Percentiles rank a stretch among this genome's conserved stretches.
These are phyloP conservation scores for Yamadazyma blattariae DNA, from an alignment of 1,139 yeast genomes.

Conservation along the genomic window DNA sequence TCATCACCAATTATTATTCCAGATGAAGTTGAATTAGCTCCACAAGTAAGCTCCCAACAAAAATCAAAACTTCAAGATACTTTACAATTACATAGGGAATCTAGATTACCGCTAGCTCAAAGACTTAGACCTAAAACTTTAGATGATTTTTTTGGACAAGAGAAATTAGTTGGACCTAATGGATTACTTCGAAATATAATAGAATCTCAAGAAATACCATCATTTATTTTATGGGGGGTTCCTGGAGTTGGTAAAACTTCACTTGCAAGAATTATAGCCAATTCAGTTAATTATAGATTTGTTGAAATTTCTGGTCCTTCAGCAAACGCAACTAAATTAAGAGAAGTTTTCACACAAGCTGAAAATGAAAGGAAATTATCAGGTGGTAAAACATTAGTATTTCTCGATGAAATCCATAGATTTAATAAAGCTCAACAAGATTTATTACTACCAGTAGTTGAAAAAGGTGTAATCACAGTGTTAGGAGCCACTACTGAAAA, in stretches of 20 bases:
- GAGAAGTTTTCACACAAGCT: conserved; percentile 72
- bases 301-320: conserved; percentile 87
- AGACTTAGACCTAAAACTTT: conserved; percentile 72
- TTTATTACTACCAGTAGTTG: conserved; percentile 70
- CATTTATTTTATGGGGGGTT: conserved; percentile 92
- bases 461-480: conserved; percentile 60
- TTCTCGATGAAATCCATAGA: conserved; percentile 91
- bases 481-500: conserved; percentile 98
- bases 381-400: conserved; percentile 70
- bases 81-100: conserved; percentile 38
- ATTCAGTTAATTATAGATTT: conserved; percentile 52
- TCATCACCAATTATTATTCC: not conserved
- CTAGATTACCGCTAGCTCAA: conserved; percentile 79
- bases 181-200: conserved; percentile 76
- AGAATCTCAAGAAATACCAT: conserved; percentile 63
- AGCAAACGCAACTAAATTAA: conserved; percentile 67
- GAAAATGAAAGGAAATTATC: conserved; percentile 64
- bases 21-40: conserved; percentile 6
- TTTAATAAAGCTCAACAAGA: conserved; percentile 92
- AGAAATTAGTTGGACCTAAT: conserved; percentile 68
- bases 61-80: conserved; percentile 16
- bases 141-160: conserved; percentile 84
- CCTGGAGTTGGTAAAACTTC: conserved; percentile 97
- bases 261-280: conserved; percentile 57
- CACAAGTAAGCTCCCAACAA: conserved; percentile 11